Evolutionary conservation across 208 protist genomes (phyloP).

Genomic region (Zelonia costaricensis): DNA sequence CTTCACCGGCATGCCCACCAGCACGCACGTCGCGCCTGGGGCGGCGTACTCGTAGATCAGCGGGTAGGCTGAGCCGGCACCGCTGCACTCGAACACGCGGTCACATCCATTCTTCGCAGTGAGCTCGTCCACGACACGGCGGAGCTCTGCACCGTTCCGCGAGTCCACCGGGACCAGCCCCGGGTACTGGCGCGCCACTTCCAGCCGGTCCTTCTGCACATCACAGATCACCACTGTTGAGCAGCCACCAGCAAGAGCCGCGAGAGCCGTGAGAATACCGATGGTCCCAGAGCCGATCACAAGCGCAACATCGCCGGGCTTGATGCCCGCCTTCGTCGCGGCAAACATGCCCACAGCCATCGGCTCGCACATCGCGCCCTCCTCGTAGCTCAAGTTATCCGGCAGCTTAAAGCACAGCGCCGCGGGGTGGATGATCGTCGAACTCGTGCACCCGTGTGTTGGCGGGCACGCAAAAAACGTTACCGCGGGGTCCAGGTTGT

Average conservation of each 20-base stretch:
- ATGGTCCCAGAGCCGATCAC: constrained; percentile 49
- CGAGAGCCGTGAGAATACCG: constrained; percentile 47
- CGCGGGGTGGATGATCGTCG: constrained; percentile 57
- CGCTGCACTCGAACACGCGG: constrained; percentile 56
- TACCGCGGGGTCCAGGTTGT: constrained; percentile 75
- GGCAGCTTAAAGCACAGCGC: constrained; percentile 66
- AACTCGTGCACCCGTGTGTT: constrained; percentile 48
- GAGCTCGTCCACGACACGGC: constrained; percentile 26
- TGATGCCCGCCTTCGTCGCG: constrained; percentile 49
- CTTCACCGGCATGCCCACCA: constrained; percentile 48
- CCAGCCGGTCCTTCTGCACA: constrained; percentile 30
- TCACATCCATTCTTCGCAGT: constrained; percentile 40
- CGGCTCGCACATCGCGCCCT: constrained; percentile 74
- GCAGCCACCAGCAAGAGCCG: constrained; percentile 50
- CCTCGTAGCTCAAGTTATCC: constrained; percentile 62
- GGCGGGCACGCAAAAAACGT: constrained; percentile 78
- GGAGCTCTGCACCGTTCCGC: constrained; percentile 25
- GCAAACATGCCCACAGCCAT: constrained; percentile 61
- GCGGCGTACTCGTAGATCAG: constrained; percentile 42
- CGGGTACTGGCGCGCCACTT: constrained; percentile 33
- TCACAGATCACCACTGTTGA: constrained; percentile 49
- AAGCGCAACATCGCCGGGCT: constrained; percentile 35
- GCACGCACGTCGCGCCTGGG: constrained; percentile 45
- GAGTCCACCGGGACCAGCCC: constrained; percentile 40
- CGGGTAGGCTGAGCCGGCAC: constrained; percentile 28